These are phyloP conservation scores for Mortierella sp. DNA, from an alignment of 371 early-diverging fungal genomes.

Conservation along the genomic window DNA sequence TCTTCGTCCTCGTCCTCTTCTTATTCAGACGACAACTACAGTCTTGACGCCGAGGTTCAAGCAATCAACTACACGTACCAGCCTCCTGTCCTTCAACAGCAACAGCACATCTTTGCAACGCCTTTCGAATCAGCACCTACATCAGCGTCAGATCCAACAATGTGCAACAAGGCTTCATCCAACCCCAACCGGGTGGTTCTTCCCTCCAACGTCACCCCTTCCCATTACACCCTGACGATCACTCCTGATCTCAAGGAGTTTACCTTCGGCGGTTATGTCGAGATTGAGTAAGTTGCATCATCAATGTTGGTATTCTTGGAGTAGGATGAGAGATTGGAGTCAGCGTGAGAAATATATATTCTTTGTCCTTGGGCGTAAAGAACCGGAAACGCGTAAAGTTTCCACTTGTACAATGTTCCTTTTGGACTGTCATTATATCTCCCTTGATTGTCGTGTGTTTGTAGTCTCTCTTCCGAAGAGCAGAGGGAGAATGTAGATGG, in stretches of 20 bases:
- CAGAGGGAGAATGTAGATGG: too few species aligned
- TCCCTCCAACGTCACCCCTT: constrained; percentile 77
- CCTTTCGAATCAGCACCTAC: constrained; percentile 3
- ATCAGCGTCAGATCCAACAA: constrained; percentile 8
- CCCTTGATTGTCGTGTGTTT: too few species aligned
- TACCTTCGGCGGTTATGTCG: constrained; percentile 69
- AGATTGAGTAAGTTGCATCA: constrained; percentile 47
- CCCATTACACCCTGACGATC: constrained; percentile 80
- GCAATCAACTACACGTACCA: constrained; percentile 12
- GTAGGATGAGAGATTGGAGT: too few species aligned
- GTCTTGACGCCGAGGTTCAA: constrained; percentile 1
- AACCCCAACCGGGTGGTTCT: constrained; percentile 68
- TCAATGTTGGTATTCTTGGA: too few species aligned
- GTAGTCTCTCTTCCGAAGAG: too few species aligned
- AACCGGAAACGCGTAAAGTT: too few species aligned
- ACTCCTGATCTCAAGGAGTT: constrained; percentile 77
- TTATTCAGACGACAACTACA: constrained; percentile 4
- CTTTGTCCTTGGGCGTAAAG: too few species aligned
- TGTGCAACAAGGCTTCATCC: constrained; percentile 53
- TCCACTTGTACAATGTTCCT: too few species aligned
- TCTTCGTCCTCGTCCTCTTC: constrained; percentile 16
- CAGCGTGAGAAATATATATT: too few species aligned
- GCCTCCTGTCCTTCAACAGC: constrained; percentile 17
- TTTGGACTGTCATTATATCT: too few species aligned
- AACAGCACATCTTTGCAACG: constrained; percentile 30